Percentiles rank a stretch among this genome's conserved stretches.
These are phyloP conservation scores for Ajuga reptans DNA, from an alignment of 305 asterid genomes.

Conservation along the genomic window DNA sequence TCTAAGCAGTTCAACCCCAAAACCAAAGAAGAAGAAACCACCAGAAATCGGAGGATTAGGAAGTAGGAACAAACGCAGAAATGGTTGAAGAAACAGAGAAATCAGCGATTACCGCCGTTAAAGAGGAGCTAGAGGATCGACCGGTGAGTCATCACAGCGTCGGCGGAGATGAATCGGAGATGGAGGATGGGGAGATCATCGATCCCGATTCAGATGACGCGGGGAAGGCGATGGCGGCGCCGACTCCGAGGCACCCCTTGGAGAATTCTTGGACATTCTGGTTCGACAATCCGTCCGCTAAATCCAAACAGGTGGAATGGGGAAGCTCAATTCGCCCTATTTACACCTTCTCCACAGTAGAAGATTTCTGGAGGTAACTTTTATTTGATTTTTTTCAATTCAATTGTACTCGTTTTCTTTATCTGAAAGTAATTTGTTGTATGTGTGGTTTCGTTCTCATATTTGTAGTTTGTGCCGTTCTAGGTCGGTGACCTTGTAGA, in stretches of 20 bases:
- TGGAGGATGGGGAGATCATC: constrained; percentile 65
- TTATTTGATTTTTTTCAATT: neutral
- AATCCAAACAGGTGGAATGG: constrained; percentile 45
- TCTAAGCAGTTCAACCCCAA: neutral
- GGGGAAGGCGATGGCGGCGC: constrained; percentile 25
- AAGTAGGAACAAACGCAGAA: neutral
- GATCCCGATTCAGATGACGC: constrained; percentile 38
- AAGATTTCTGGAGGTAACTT: constrained; percentile 76
- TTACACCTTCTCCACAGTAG: constrained; percentile 71
- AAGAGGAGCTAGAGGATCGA: constrained; percentile 30
- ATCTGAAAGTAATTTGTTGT: neutral
- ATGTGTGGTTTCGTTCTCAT: neutral
- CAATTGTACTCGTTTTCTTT: neutral
- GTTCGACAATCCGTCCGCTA: constrained; percentile 69
- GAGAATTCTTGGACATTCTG: constrained; percentile 96
- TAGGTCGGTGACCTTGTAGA: neutral
- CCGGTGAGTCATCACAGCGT: constrained; percentile 16
- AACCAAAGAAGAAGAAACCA: neutral
- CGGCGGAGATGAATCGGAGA: constrained; percentile 33
- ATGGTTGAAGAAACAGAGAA: constrained; percentile 43
- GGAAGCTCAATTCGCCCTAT: constrained; percentile 66
- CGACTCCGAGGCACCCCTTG: constrained; percentile 48
- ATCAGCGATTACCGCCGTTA: constrained; percentile 20
- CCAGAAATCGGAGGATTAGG: neutral
- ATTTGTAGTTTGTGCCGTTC: neutral